These are phyloP conservation scores for Crucihimalaya himalaica DNA, from an alignment of 345 rosid genomes.

Conservation along the genomic window DNA sequence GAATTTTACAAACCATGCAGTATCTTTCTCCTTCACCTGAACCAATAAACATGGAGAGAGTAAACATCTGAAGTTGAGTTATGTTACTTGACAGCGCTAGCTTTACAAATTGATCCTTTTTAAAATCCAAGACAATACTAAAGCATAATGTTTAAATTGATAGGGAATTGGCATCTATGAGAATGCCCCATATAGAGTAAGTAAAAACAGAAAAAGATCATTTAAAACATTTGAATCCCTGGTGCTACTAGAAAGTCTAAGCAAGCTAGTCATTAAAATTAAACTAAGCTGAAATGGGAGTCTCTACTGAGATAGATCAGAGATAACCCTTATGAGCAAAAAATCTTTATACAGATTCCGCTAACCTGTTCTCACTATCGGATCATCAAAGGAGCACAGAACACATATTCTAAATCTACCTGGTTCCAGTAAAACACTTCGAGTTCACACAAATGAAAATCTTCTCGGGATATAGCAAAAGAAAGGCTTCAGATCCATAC, in stretches of 20 bases:
- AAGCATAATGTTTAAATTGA: not conserved
- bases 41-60: slow-evolving; percentile 19
- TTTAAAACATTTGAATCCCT: not conserved
- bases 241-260: not conserved
- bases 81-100: not conserved
- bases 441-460: not conserved
- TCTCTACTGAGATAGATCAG: not conserved
- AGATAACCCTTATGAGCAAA: not conserved
- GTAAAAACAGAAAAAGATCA: not conserved
- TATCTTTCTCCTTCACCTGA: slow-evolving; percentile 96
- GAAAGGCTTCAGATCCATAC: slow-evolving; percentile 39
- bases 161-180: not conserved
- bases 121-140: slow-evolving; percentile 1
- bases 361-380: not conserved
- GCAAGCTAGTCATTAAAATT: slow-evolving; percentile 2
- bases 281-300: not conserved
- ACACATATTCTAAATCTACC: not conserved
- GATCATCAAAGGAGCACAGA: slow-evolving; percentile 6
- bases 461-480: not conserved
- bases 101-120: not conserved
- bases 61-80: slow-evolving; percentile 8
- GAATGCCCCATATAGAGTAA: not conserved
- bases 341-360: not conserved
- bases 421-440: not conserved
- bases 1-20: slow-evolving; percentile 93